phyloP scores from a whole-genome alignment of 2,329 filamentous ascomycete genomes.

The Rutstroemia sp. region DNA sequence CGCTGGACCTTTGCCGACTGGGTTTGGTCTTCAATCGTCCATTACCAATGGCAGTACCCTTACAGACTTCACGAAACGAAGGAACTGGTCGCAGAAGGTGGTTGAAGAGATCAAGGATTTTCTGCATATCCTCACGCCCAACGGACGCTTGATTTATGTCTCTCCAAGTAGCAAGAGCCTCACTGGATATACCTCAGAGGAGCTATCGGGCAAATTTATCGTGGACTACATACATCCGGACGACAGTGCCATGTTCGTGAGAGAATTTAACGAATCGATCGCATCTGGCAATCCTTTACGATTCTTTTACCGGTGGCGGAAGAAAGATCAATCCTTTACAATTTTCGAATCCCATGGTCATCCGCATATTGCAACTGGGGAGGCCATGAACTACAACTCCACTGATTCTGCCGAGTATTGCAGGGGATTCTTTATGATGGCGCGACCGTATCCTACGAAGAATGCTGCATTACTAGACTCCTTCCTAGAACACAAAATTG shows the following conservation, averaged over 20 bases:
- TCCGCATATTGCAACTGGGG: slow-evolving; percentile 71
- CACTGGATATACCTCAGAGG: slow-evolving; percentile 65
- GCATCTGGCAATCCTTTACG: slow-evolving; percentile 71
- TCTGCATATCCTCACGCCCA: slow-evolving; percentile 76
- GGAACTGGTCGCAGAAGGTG: slow-evolving; percentile 81
- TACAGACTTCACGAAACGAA: slow-evolving; percentile 58
- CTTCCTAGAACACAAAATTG: slow-evolving; percentile 93
- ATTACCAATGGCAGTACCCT: slow-evolving; percentile 42
- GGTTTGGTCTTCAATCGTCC: slow-evolving; percentile 24
- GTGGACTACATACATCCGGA: slow-evolving; percentile 80
- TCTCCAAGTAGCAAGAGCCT: slow-evolving; percentile 69
- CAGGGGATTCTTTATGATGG: slow-evolving; percentile 89
- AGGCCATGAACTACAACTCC: slow-evolving; percentile 49
- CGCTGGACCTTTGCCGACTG: slow-evolving; percentile 27
- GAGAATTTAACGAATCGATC: slow-evolving; percentile 85
- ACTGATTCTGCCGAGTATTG: slow-evolving; percentile 64
- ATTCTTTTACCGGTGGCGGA: slow-evolving; percentile 79
- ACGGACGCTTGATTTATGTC: slow-evolving; percentile 78
- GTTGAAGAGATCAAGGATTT: slow-evolving; percentile 87
- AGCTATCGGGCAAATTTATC: slow-evolving; percentile 69
- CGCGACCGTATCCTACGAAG: slow-evolving; percentile 81
- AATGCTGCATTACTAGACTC: slow-evolving; percentile 82
- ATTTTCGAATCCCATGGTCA: slow-evolving; percentile 93
- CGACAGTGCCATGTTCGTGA: slow-evolving; percentile 73
- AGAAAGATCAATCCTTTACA: slow-evolving; percentile 63